Conservation (phyloP, 2,329 filamentous ascomycete genomes). For the Kalaharituber pfeilii region DNA sequence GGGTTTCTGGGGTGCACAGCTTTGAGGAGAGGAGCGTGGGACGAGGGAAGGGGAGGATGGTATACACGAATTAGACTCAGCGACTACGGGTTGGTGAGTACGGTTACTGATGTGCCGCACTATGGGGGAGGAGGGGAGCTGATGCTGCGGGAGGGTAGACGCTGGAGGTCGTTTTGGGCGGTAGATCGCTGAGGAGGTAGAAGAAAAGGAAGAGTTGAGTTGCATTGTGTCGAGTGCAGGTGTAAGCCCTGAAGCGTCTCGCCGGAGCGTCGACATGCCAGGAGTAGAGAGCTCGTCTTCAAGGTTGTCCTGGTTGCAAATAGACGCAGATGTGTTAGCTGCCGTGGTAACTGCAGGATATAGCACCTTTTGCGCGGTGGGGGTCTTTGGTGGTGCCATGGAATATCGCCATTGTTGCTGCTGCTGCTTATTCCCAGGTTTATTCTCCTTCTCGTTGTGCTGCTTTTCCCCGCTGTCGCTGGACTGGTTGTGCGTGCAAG, state of each 20-base stretch:
- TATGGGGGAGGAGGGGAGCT: neutral
- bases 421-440: neutral
- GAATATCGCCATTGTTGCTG: neutral
- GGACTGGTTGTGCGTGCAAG: neutral
- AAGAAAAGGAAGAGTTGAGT: neutral
- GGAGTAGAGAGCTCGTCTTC: neutral
- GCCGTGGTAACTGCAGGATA: neutral
- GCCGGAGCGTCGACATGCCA: neutral
- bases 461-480: too few relatives aligned
- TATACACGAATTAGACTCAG: neutral
- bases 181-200: neutral
- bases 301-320: neutral
- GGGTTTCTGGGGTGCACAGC: constrained; percentile 4
- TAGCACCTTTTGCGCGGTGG: neutral
- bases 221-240: neutral
- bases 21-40: neutral
- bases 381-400: neutral
- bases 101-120: neutral
- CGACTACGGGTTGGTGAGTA: too few relatives aligned
- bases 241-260: neutral
- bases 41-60: neutral
- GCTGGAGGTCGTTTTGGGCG: too few relatives aligned
- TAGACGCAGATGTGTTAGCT: too few relatives aligned
- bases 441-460: neutral
- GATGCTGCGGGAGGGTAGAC: neutral